Evolutionary conservation across 768 basidiomycete species (phyloP).

Genomic region (Pisolithus marmoratus): DNA sequence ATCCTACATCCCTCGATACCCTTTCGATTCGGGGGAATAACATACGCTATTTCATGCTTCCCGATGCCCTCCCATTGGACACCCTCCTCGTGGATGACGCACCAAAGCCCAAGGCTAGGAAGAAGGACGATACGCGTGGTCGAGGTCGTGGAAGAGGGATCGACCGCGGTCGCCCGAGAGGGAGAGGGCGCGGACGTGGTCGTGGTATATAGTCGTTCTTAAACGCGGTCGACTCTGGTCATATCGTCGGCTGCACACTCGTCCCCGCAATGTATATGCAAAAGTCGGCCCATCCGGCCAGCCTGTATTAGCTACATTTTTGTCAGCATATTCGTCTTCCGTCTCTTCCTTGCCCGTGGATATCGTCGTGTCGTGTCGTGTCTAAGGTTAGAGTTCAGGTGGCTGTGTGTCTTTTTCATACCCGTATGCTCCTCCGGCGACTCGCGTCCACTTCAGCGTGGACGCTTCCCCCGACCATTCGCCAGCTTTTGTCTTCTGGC

Average conservation of each 20-base stretch:
- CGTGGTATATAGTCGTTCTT: slow-evolving; percentile 31
- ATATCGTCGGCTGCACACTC: not conserved
- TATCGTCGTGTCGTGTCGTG: not conserved
- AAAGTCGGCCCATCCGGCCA: not conserved
- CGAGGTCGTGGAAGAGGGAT: slow-evolving; percentile 48
- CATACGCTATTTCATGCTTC: slow-evolving; percentile 95
- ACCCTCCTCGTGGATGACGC: slow-evolving; percentile 97
- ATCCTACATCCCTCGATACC: slow-evolving; percentile 80
- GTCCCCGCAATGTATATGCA: no score
- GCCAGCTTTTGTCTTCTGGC: slow-evolving; percentile 31
- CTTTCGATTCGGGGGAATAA: slow-evolving; percentile 96
- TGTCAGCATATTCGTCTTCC: slow-evolving; percentile 11
- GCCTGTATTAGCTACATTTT: slow-evolving; percentile 3
- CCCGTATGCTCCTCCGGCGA: slow-evolving; percentile 22
- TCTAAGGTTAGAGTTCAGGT: slow-evolving; percentile 2
- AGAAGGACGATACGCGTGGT: slow-evolving; percentile 79
- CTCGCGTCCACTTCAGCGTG: slow-evolving; percentile 24
- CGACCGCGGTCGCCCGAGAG: slow-evolving; percentile 49
- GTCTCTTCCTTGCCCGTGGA: slow-evolving; percentile 1
- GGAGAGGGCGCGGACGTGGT: slow-evolving; percentile 48
- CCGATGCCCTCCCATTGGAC: slow-evolving; percentile 93
- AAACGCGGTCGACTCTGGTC: not conserved
- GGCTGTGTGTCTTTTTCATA: slow-evolving; percentile 17
- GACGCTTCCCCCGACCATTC: slow-evolving; percentile 27
- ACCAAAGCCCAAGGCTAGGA: slow-evolving; percentile 89